These are phyloP conservation scores for Leptographium flavum DNA, from an alignment of 2,329 filamentous ascomycete genomes.

Conservation along the genomic window DNA sequence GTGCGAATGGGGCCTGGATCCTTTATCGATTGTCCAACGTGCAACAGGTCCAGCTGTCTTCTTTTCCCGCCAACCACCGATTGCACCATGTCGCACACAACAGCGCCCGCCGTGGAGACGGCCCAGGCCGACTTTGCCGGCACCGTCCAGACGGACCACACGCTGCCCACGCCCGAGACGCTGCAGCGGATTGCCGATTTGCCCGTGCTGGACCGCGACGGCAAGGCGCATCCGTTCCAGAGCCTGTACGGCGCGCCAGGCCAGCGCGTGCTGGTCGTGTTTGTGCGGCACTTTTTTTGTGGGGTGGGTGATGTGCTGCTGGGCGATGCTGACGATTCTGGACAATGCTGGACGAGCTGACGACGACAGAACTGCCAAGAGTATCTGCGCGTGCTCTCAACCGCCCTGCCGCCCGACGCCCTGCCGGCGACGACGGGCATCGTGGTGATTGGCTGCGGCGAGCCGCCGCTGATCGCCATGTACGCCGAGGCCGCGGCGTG, in stretches of 20 bases:
- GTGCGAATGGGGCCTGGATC: too few relatives aligned
- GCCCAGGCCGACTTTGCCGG: constrained; percentile 18
- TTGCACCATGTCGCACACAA: background rate
- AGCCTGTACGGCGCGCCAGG: constrained; percentile 43
- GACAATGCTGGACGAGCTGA: too few relatives aligned
- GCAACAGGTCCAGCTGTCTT: too few relatives aligned
- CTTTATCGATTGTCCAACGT: too few relatives aligned
- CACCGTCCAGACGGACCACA: constrained; percentile 39
- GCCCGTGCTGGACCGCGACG: constrained; percentile 45
- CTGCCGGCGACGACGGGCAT: constrained; percentile 49
- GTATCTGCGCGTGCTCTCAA: constrained; percentile 49
- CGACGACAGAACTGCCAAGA: constrained; percentile 55
- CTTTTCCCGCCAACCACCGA: background rate
- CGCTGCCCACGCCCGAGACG: constrained; percentile 33
- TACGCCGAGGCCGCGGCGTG: constrained; percentile 51
- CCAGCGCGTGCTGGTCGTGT: constrained; percentile 52
- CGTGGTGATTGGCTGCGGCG: constrained; percentile 58
- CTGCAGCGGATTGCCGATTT: constrained; percentile 39
- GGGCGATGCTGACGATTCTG: too few relatives aligned
- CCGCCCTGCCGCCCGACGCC: constrained; percentile 36
- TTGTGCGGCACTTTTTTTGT: constrained; percentile 70
- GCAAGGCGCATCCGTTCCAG: constrained; percentile 46
- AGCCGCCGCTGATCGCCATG: constrained; percentile 50
- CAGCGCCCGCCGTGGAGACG: background rate
- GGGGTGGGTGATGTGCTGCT: constrained; percentile 51